phyloP scores from a whole-genome alignment of 306 rosid genomes.

The Ziziphus jujuba region DNA sequence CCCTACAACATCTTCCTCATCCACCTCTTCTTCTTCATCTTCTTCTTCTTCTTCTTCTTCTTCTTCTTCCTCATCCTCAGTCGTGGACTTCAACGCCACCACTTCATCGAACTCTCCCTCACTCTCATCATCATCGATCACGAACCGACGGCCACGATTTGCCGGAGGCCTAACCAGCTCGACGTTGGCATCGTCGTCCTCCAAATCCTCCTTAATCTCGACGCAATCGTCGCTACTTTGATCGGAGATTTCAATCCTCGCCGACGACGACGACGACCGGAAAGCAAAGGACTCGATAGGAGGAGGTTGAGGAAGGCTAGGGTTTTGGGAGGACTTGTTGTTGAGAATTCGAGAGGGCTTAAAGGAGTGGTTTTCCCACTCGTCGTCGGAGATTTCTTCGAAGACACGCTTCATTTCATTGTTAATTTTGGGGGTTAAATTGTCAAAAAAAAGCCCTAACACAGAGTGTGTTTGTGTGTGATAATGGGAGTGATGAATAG shows the following conservation, averaged over 20 bases:
- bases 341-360: slow-evolving; percentile 78
- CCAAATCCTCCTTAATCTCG: slow-evolving; percentile 42
- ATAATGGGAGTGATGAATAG: neutral
- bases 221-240: slow-evolving; percentile 46
- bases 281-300: slow-evolving; percentile 79
- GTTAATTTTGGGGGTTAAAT: neutral
- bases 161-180: slow-evolving; percentile 8
- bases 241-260: slow-evolving; percentile 16
- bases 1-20: slow-evolving; percentile 68
- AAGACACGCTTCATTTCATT: slow-evolving; percentile 70
- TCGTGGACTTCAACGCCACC: slow-evolving; percentile 44
- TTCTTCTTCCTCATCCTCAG: slow-evolving; percentile 43
- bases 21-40: slow-evolving; percentile 26
- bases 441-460: neutral
- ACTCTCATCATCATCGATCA: slow-evolving; percentile 70
- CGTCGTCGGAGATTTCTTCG: slow-evolving; percentile 93
- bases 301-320: slow-evolving; percentile 68
- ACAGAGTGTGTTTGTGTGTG: neutral
- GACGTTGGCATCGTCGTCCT: slow-evolving; percentile 56
- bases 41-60: slow-evolving; percentile 43
- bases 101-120: slow-evolving; percentile 43
- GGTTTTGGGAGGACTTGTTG: neutral
- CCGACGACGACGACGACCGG: slow-evolving; percentile 28
- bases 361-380: slow-evolving; percentile 86
- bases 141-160: slow-evolving; percentile 70